Evolutionary conservation across 192 early-diverging fungal genomes (phyloP).

Genomic region (Umbelopsis vinacea): DNA sequence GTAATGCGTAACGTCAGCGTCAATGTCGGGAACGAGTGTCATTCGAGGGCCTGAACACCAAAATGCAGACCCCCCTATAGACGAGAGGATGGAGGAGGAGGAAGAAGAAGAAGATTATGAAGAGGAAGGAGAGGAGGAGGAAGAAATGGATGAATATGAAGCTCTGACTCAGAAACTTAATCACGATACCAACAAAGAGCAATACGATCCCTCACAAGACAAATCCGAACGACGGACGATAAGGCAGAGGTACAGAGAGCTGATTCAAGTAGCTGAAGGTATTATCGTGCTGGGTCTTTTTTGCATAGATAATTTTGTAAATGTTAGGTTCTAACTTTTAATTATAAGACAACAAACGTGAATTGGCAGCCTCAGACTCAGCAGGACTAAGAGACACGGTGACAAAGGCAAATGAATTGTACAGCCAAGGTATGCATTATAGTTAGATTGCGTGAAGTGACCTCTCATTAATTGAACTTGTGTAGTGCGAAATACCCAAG

Average conservation of each 20-base stretch:
- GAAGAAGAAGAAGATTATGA: neutral
- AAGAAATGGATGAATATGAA: slow-evolving; percentile 5
- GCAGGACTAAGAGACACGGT: slow-evolving; percentile 43
- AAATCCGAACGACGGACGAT: slow-evolving; percentile 35
- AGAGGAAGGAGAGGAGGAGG: slow-evolving; percentile 26
- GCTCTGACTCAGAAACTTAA: slow-evolving; percentile 3
- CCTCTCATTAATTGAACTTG: neutral
- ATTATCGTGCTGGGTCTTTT: neutral
- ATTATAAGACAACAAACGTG: slow-evolving; percentile 42
- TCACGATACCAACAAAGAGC: slow-evolving; percentile 8
- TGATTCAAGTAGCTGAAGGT: slow-evolving; percentile 32
- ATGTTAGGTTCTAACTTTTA: neutral
- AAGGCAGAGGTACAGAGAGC: slow-evolving; percentile 26
- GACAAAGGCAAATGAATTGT: slow-evolving; percentile 42
- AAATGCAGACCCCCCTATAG: no score
- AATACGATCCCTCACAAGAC: slow-evolving; percentile 37
- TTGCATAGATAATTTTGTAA: neutral
- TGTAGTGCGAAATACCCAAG: slow-evolving; percentile 77
- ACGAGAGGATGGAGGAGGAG: no score
- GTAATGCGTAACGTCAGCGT: no score
- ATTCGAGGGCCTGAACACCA: no score
- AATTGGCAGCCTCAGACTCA: slow-evolving; percentile 41
- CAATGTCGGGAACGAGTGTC: no score
- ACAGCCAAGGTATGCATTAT: slow-evolving; percentile 37
- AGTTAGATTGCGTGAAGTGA: neutral